Evolutionary conservation across 257 asterid genomes (phyloP), one percentile per base, ranked within the genome.

Genomic region (Henckelia pumila): DNA sequence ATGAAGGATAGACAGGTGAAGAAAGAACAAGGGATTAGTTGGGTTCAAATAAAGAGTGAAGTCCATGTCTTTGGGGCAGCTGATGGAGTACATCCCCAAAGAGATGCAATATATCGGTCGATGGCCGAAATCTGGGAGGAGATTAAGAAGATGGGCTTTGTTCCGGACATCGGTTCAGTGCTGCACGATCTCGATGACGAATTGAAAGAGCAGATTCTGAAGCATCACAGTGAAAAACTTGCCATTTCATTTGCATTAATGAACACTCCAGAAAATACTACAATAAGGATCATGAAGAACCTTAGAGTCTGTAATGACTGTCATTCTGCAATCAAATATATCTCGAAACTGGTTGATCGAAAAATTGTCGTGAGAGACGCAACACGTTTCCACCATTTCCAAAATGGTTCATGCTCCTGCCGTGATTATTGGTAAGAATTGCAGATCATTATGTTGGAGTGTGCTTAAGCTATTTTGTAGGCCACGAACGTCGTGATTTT

Each of bases 11-110:
- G 83, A 63, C 79, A 82, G 56, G 95, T 92, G 64, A 92, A 82
- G 88, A 92, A 92, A 83, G 97, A 89, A 40, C 94, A 89, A 78
- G 96, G 98, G 32, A 73, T 93, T 28, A 93, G 98, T 73, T 88
- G 98, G 98, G 64, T 89, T 73, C 91, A 88, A 61, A 67, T 93
- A 55, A 88, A 80, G 80, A 83, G 82, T 28, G 74, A 79, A 68
- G 83, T 86, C 59, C 97, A 88, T 58, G 59, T 82, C 35, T 89
- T 93, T 75, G 97, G 98, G 14, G 96, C 87, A 11, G 97, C 89
- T 25, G 98, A 92, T 52, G 78, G 79, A 5, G 61, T 74, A 75
- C 98, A 93, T 73, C 93, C 92, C 2, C 86, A 86, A 73, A 85
- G 95, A 80, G 85, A 84, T 30, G 79, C 75, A 35, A 81, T 92